Conservation (phyloP, 495 filamentous ascomycete genomes). For the Daldinia childiae region DNA sequence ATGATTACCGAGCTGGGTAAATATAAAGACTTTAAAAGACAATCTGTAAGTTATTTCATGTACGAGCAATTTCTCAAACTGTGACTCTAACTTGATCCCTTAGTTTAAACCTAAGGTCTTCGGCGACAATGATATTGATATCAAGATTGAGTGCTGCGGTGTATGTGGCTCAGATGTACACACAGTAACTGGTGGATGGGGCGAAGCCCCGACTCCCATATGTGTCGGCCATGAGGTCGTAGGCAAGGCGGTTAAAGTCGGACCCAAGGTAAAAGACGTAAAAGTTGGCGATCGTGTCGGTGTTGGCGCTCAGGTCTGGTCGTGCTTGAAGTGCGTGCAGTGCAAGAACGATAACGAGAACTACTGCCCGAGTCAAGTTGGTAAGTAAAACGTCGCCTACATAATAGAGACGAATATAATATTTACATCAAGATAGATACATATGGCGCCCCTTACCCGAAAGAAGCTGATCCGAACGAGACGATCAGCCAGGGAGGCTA, state of each 20-base stretch:
- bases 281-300: conserved; percentile 82
- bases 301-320: conserved; percentile 79
- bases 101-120: conserved; percentile 84
- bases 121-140: conserved; percentile 64
- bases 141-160: conserved; percentile 67
- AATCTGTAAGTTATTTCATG: conserved; percentile 59
- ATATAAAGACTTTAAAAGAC: conserved; percentile 70
- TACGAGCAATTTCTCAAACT: neutral
- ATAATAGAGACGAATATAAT: neutral
- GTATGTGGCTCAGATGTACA: conserved; percentile 84
- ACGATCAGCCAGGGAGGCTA: conserved; percentile 50
- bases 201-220: conserved; percentile 69
- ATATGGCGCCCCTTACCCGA: conserved; percentile 70
- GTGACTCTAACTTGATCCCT: neutral
- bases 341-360: conserved; percentile 71
- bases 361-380: conserved; percentile 74
- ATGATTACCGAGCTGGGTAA: conserved; percentile 69
- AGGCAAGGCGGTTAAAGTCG: conserved; percentile 75
- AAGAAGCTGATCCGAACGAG: conserved; percentile 44
- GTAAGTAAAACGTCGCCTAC: conserved; percentile 32
- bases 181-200: conserved; percentile 81
- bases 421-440: conserved; percentile 48
- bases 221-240: conserved; percentile 82
- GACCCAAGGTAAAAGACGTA: conserved; percentile 66
- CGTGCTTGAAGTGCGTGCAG: conserved; percentile 67